phyloP scores from a whole-genome alignment of 179 eudicot species.

The Beta corolliflora region DNA sequence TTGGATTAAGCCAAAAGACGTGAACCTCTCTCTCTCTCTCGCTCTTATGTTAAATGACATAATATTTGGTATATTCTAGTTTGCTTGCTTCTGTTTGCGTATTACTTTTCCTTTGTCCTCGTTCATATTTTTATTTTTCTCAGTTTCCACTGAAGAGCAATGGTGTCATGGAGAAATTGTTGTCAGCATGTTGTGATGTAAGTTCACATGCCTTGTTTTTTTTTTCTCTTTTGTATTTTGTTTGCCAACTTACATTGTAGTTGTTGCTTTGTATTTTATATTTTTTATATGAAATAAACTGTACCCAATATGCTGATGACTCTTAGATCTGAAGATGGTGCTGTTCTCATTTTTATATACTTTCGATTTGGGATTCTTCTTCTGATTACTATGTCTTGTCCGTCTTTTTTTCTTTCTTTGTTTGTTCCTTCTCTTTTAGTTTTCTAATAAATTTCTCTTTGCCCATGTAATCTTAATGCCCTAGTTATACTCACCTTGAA shows the following conservation, averaged over 20 bases:
- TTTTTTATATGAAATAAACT: not conserved
- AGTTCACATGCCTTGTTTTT: constrained; percentile 18
- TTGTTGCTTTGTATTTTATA: not conserved
- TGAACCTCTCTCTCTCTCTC: not conserved
- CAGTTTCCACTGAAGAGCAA: constrained; percentile 60
- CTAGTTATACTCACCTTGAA: not conserved
- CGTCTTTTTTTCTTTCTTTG: not conserved
- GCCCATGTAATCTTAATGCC: no score
- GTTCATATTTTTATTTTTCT: constrained; percentile 16
- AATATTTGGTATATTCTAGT: no score
- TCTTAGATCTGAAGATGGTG: not conserved
- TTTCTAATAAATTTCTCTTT: not conserved
- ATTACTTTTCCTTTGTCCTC: not conserved
- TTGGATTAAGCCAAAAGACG: not conserved
- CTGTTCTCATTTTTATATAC: not conserved
- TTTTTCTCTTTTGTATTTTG: not conserved
- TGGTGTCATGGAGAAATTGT: constrained; percentile 67
- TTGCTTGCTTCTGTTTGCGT: not conserved
- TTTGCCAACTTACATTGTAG: not conserved
- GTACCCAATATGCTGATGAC: no score
- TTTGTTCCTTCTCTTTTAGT: not conserved
- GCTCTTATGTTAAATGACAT: no score
- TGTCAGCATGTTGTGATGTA: constrained; percentile 86
- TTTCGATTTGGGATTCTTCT: not conserved
- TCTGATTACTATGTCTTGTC: not conserved